Base-by-base conservation (phyloP, 1,139 yeast species). In the Geotrichum carabidarum region DNA sequence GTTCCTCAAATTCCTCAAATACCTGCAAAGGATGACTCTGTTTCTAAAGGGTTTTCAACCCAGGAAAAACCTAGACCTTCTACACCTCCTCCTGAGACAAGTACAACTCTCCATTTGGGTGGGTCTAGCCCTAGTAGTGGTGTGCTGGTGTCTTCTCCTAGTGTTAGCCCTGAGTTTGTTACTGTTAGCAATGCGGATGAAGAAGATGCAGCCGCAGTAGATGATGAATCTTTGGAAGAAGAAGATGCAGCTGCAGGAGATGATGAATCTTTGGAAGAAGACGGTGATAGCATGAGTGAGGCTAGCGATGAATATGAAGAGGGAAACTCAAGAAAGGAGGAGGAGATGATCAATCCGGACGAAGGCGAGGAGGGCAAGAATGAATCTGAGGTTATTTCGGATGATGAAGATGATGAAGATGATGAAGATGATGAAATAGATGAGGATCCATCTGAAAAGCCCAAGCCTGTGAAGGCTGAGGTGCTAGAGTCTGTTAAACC, bases 271-370 rank as follows among this genome's bases (percentile, higher is more conserved):
- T 3, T 22, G 7, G 49, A 46, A 22, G 27, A 22, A 15, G 55
- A 54, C 17, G 35, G 42, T 27, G 46, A 18, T 11, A 43, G 31
- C 15, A 11, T 43, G 35, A 43, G 46, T 31, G 46, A 43, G 3
- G 36, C 31, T 17, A 47, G 48, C 31, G 55, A 51, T 47, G 42
- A 22, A 9, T 37, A 45, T 27, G 51, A 47, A 8, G 42, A 44
- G 17, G 51, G 38, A 7, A 47, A 51, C 36, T 11, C 47, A 8
- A 41, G 43, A 17, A 51, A 36, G 32, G 43, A 51, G 42, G 27
- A 42, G 8, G 51, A 15, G 7, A 41, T 32, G 6, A 9, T 38
- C 15, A 17, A 37, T 37, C 9, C 3, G 4, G n/a, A 37, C n/a
- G 40, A 11, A 37, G 17, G 7, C 40, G 40, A 37, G 15, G 40